These are phyloP conservation scores for Trichoderma atroviride DNA, from an alignment of 2,329 filamentous ascomycete genomes.

Conservation along the genomic window DNA sequence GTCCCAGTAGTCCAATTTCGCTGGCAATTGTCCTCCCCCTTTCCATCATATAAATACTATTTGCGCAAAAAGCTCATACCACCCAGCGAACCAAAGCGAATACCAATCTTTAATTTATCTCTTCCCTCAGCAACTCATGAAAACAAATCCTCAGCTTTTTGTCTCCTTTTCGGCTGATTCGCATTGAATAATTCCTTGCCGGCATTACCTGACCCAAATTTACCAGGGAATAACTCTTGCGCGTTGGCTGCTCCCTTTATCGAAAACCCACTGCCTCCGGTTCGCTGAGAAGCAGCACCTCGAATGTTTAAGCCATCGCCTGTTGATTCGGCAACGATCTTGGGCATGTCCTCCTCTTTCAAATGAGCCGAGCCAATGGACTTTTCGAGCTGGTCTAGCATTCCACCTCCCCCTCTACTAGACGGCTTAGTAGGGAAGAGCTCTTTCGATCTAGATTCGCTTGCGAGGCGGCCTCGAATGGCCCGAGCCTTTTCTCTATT, in stretches of 20 bases:
- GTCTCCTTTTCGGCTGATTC: slow-evolving; percentile 57
- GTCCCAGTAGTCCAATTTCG: slow-evolving; percentile 9
- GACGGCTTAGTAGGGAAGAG: slow-evolving; percentile 43
- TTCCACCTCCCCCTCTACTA: slow-evolving; percentile 34
- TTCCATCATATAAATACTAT: not conserved
- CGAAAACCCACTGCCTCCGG: slow-evolving; percentile 52
- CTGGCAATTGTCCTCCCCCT: not conserved
- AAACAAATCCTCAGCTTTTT: slow-evolving; percentile 74
- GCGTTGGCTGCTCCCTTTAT: slow-evolving; percentile 66
- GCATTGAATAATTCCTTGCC: slow-evolving; percentile 70
- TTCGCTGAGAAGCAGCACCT: slow-evolving; percentile 55
- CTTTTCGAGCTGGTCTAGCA: slow-evolving; percentile 45
- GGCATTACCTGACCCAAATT: slow-evolving; percentile 58
- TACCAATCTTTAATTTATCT: not conserved
- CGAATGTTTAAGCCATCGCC: slow-evolving; percentile 60
- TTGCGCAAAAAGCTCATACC: not conserved
- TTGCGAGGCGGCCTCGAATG: slow-evolving; percentile 40
- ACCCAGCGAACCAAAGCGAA: not conserved
- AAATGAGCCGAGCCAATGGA: slow-evolving; percentile 45
- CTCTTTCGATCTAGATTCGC: slow-evolving; percentile 41
- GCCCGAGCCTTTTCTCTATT: slow-evolving; percentile 42
- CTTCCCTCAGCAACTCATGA: slow-evolving; percentile 42
- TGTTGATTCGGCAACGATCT: slow-evolving; percentile 58
- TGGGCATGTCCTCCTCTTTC: slow-evolving; percentile 49
- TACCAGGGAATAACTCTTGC: slow-evolving; percentile 71